Conservation (phyloP, 1,284 basidiomycete genomes). For the Apiotrichum brassicae region DNA sequence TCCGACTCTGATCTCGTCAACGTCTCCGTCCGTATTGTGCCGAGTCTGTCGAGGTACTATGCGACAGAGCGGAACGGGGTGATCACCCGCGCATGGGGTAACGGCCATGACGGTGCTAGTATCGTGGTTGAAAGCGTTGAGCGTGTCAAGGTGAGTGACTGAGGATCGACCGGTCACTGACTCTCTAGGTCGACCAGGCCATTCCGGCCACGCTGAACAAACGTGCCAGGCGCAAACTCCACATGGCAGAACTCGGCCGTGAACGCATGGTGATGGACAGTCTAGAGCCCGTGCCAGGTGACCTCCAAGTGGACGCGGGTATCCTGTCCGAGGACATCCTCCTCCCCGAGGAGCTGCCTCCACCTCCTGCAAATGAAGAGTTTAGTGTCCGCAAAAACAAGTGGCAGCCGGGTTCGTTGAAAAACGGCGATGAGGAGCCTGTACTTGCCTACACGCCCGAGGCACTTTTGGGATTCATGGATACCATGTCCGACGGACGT, state of each 20-base stretch:
- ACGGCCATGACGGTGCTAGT: constrained; percentile 54
- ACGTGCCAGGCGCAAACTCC: constrained; percentile 17
- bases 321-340: constrained; percentile 19
- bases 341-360: background rate
- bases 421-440: constrained; percentile 2
- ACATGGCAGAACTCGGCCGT: constrained; percentile 17
- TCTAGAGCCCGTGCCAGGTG: background rate
- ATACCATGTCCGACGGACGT: background rate
- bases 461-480: constrained; percentile 15
- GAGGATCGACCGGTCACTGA: background rate
- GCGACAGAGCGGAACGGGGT: constrained; percentile 51
- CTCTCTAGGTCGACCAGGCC: constrained; percentile 20
- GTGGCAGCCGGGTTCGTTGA: constrained; percentile 1
- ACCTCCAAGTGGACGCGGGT: constrained; percentile 6
- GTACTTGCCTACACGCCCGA: constrained; percentile 22
- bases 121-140: constrained; percentile 51
- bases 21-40: constrained; percentile 51
- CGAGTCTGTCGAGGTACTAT: constrained; percentile 51
- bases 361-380: no score
- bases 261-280: constrained; percentile 3
- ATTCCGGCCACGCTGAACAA: constrained; percentile 3
- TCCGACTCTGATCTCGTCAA: constrained; percentile 39
- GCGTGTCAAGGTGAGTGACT: constrained; percentile 43
- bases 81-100: constrained; percentile 52
- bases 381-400: no score